Conservation (phyloP, 768 basidiomycete species). For the Mycena amicta region DNA sequence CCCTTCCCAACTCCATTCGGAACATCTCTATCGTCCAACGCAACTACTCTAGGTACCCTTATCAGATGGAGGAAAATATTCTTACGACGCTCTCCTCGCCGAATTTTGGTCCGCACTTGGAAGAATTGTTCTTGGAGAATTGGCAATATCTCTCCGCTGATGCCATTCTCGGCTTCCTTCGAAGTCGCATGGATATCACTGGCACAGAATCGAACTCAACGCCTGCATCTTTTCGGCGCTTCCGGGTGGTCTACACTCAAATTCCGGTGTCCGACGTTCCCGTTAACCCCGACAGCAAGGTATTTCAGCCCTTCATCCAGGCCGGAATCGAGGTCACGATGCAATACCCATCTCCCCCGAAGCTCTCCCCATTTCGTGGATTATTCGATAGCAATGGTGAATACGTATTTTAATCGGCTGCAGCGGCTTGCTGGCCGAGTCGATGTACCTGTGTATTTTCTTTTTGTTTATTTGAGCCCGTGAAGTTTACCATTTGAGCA, state of each 20-base stretch:
- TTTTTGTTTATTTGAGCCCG: too few species aligned
- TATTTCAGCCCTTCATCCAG: background rate
- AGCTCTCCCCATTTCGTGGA: background rate
- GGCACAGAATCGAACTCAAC: too few species aligned
- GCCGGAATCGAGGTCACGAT: background rate
- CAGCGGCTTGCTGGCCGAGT: too few species aligned
- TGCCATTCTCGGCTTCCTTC: background rate
- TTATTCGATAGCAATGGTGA: too few species aligned
- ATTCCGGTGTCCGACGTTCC: background rate
- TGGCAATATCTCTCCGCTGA: background rate
- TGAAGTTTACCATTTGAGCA: too few species aligned
- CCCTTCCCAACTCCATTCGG: background rate
- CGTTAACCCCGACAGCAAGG: too few species aligned
- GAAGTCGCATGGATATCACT: background rate
- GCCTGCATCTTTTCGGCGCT: too few species aligned
- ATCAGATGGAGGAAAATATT: background rate
- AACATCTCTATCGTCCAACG: background rate
- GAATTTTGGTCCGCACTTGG: background rate
- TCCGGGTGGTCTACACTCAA: background rate
- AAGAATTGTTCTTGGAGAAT: background rate
- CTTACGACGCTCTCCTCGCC: background rate
- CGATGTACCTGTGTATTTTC: too few species aligned
- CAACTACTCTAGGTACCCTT: background rate
- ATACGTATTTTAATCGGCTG: background rate
- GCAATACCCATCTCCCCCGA: background rate